Conservation (phyloP, 306 rosid genomes). For the Sphenostylis stenocarpa region DNA sequence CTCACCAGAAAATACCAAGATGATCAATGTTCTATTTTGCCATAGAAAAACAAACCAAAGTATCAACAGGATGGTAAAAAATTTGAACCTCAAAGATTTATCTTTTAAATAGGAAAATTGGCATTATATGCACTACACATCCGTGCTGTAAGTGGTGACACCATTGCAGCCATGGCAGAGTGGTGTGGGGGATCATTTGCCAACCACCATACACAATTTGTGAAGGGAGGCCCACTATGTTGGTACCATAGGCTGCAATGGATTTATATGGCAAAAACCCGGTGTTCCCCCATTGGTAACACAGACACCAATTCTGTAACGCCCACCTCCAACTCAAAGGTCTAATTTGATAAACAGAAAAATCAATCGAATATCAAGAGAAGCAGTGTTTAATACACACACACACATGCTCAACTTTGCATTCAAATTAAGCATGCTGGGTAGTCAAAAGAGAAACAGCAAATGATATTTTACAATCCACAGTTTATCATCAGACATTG, state of each 20-base stretch:
- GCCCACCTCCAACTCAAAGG: not conserved
- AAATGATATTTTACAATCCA: not conserved
- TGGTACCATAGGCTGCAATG: no score
- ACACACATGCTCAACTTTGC: not conserved
- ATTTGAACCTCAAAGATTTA: not conserved
- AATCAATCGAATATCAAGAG: not conserved
- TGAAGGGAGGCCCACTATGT: no score
- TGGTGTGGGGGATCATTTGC: no score
- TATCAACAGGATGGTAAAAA: not conserved
- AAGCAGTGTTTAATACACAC: not conserved
- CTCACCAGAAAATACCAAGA: slow-evolving; percentile 14
- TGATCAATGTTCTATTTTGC: slow-evolving; percentile 4
- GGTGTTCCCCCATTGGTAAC: no score
- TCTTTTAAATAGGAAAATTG: not conserved
- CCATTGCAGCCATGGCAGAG: no score
- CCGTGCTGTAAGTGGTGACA: no score
- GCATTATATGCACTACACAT: slow-evolving; percentile 1
- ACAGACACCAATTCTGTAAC: not conserved
- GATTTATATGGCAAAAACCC: no score
- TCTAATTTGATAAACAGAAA: not conserved
- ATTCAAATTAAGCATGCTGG: not conserved
- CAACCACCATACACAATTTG: no score
- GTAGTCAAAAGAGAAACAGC: slow-evolving; percentile 4
- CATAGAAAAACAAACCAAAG: slow-evolving; percentile 2
- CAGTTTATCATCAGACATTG: not conserved